Conservation (phyloP, 1,284 basidiomycete species). For the Vanrija sp. region DNA sequence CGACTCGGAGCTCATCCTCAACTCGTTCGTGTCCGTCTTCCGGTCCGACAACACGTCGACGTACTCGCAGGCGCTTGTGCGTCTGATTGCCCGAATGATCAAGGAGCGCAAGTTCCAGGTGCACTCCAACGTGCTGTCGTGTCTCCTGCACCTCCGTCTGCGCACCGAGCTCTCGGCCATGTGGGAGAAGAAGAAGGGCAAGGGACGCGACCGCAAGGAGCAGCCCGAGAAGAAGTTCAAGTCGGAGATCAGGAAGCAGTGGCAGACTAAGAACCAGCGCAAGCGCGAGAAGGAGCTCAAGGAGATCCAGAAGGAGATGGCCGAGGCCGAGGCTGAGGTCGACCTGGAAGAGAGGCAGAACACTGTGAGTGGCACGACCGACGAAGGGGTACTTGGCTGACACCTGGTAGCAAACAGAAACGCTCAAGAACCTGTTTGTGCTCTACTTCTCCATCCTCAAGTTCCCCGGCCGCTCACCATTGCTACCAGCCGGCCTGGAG, state of each 20-base stretch:
- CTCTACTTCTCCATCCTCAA: constrained; percentile 97
- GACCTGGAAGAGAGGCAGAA: constrained; percentile 84
- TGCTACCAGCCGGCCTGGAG: constrained; percentile 82
- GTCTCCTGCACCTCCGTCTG: constrained; percentile 80
- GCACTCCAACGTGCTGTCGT: constrained; percentile 81
- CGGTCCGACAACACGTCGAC: constrained; percentile 71
- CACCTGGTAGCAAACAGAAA: constrained; percentile 80
- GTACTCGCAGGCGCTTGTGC: constrained; percentile 82
- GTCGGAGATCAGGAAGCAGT: constrained; percentile 62
- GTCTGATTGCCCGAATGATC: constrained; percentile 90
- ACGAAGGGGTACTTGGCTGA: not conserved
- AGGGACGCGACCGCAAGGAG: constrained; percentile 56
- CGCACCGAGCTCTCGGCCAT: constrained; percentile 69
- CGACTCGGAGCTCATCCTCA: constrained; percentile 76
- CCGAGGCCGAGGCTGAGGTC: constrained; percentile 89
- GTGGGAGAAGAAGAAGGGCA: constrained; percentile 52
- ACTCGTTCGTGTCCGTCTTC: constrained; percentile 76
- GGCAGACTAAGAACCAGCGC: constrained; percentile 81
- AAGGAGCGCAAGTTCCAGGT: constrained; percentile 89
- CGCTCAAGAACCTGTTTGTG: constrained; percentile 94
- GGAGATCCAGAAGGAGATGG: constrained; percentile 82
- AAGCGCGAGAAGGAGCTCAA: constrained; percentile 75
- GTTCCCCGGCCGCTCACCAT: constrained; percentile 70
- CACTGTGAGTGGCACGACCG: constrained; percentile 57
- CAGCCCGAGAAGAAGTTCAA: constrained; percentile 53